A percentile compares a stretch with the other conserved stretches of the same genome.
These are phyloP conservation scores for Fusarium bulbicola DNA, from an alignment of 2,329 filamentous ascomycete species.

Conservation along the genomic window DNA sequence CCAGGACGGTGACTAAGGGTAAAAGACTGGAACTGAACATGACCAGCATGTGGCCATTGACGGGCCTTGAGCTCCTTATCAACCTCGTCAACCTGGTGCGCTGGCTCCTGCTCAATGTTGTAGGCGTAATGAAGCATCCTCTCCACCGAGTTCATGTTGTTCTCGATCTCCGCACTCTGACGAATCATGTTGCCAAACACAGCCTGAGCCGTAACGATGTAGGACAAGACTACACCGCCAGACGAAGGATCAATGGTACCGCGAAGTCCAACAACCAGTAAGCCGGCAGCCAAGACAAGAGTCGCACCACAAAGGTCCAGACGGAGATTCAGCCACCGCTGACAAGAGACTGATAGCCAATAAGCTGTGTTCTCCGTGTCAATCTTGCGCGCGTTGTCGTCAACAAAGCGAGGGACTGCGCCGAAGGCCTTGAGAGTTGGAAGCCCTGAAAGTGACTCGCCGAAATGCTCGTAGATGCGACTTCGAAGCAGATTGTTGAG, in stretches of 20 bases:
- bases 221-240: constrained; percentile 21
- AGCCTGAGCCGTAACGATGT: constrained; percentile 52
- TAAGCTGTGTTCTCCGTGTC: constrained; percentile 22
- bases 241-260: constrained; percentile 18
- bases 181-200: constrained; percentile 73
- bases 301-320: constrained; percentile 12
- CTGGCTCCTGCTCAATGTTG: constrained; percentile 45
- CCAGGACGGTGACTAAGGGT: constrained; percentile 22
- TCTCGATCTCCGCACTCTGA: constrained; percentile 64
- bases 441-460: constrained; percentile 12
- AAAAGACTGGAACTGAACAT: constrained; percentile 12
- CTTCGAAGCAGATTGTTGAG: constrained; percentile 24
- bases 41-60: constrained; percentile 1
- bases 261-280: constrained; percentile 18
- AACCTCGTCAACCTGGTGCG: not conserved
- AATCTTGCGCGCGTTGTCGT: constrained; percentile 14
- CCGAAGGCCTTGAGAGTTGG: constrained; percentile 22
- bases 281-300: not conserved
- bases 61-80: not conserved
- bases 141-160: constrained; percentile 97
- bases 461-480: constrained; percentile 26
- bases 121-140: constrained; percentile 89
- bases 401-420: constrained; percentile 5
- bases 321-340: constrained; percentile 20
- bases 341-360: constrained; percentile 11